These are phyloP conservation scores for Pharnaceum exiguum DNA, from an alignment of 148 eudicot species.

Conservation along the genomic window DNA sequence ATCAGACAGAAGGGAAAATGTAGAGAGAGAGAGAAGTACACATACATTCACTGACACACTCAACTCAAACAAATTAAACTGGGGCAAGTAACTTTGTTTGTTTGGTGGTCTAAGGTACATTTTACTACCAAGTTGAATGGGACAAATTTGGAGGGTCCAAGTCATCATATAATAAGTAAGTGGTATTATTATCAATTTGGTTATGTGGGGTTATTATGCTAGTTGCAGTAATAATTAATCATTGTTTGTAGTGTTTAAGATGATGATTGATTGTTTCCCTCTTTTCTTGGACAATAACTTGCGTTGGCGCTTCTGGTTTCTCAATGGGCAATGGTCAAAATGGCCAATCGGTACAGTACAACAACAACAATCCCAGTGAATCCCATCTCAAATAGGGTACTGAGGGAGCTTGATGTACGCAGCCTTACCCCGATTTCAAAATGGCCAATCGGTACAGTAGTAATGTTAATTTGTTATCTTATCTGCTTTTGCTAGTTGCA, in stretches of 20 bases:
- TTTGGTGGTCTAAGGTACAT: background rate
- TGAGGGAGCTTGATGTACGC: too few relatives aligned
- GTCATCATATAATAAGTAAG: conserved; percentile 1
- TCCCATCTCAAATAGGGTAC: too few relatives aligned
- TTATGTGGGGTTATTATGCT: background rate
- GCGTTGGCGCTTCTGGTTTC: background rate
- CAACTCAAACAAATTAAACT: conserved; percentile 4
- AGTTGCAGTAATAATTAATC: background rate
- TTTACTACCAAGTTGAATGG: too few relatives aligned
- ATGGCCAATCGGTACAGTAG: too few relatives aligned
- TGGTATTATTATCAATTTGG: conserved; percentile 7
- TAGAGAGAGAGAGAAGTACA: background rate
- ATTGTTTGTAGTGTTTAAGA: background rate
- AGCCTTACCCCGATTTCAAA: too few relatives aligned
- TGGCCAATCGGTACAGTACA: too few relatives aligned
- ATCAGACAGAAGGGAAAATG: background rate
- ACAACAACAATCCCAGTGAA: too few relatives aligned
- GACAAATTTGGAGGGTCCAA: conserved; percentile 18
- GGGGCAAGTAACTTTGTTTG: conserved; percentile 1
- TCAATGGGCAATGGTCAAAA: too few relatives aligned
- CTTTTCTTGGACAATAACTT: conserved; percentile 2
- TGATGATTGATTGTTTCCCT: background rate
- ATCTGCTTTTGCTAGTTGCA: too few relatives aligned
- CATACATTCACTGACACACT: background rate
- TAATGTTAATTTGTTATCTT: too few relatives aligned